Evolutionary conservation across 2,329 filamentous ascomycete genomes (phyloP), one percentile per base, ranked within the genome.

Genomic region (Penicillium hesseltinei): DNA sequence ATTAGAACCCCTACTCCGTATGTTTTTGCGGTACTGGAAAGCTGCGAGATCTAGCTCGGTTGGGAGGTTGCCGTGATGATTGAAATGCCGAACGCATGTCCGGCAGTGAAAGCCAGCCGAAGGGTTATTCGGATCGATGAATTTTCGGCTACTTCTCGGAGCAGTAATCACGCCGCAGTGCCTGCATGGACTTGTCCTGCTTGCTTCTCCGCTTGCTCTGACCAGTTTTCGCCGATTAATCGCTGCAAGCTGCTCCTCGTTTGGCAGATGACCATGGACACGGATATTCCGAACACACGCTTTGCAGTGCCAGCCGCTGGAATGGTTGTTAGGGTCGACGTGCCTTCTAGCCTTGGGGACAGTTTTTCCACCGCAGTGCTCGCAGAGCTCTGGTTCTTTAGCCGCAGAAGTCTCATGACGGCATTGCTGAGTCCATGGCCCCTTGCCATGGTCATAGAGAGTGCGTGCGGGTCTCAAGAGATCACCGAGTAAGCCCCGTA

Each of bases 291-390:
- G 43, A 23, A 40, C 2, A 27, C 54, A 56, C 1, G 54, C 25
- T 35, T 53, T 56, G 36, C 54, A 56, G 23, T 56, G 49, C 54
- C 54, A 56, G 49, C 54, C 54, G 10, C 35, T 53, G 13, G 54
- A 42, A 9, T n/a, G 23, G 9, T 56, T 35, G 9, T 29, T 11
- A 43, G 49, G 27, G 3, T 56, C 54, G 13, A 46, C 49, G 9
- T 31, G 49, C 33, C 33, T 56, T 53, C 54, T 44, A 17, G 31
- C 29, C 49, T 42, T 56, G 17, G 29, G 40, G 11, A 17, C 40
- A 6, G 50, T 35, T 15, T 17, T 56, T 29, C 29, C 49, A 19
- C 54, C 42, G 23, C 54, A 56, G 9, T 56, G 54, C 21, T 23
- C 43, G 35, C 54, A 56, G 27, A 31, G 35, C 6, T 46, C 42